Evolutionary conservation across 2,329 filamentous ascomycete species (phyloP).

Genomic region (Aspergillus neoniger): DNA sequence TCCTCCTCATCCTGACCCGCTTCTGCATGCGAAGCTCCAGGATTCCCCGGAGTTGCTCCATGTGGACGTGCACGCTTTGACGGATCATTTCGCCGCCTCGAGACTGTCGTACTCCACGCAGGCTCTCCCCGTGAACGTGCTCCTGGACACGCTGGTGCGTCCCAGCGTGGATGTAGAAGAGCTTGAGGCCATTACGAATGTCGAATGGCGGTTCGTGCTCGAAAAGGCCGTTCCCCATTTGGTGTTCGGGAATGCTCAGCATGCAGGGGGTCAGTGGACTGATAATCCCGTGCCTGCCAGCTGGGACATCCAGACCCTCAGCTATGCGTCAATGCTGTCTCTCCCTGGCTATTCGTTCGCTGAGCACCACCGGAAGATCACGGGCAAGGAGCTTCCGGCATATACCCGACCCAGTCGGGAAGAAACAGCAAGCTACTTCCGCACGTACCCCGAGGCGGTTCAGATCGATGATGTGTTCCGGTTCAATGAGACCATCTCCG

Average conservation of each 20-base stretch:
- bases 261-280: conserved; percentile 62
- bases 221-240: conserved; percentile 55
- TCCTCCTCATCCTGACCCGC: conserved; percentile 57
- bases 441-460: conserved; percentile 55
- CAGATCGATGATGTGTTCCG: conserved; percentile 53
- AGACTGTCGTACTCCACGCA: conserved; percentile 63
- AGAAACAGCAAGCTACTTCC: conserved; percentile 59
- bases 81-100: conserved; percentile 59
- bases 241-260: conserved; percentile 54
- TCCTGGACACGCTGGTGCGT: conserved; percentile 61
- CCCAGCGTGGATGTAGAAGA: conserved; percentile 62
- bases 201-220: conserved; percentile 57
- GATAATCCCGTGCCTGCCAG: conserved; percentile 55
- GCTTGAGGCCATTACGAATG: conserved; percentile 51
- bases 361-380: conserved; percentile 50
- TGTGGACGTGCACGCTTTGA: conserved; percentile 51
- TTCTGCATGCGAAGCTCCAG: conserved; percentile 59
- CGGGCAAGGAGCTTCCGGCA: conserved; percentile 48
- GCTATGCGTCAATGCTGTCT: conserved; percentile 64
- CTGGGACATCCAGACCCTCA: conserved; percentile 60
- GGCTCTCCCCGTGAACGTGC: conserved; percentile 60
- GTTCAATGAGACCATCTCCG: conserved; percentile 44
- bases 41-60: conserved; percentile 51
- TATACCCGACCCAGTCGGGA: conserved; percentile 58
- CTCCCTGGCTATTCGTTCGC: conserved; percentile 61